These are phyloP conservation scores for Russula emetica DNA, from an alignment of 768 basidiomycete species.

Conservation along the genomic window DNA sequence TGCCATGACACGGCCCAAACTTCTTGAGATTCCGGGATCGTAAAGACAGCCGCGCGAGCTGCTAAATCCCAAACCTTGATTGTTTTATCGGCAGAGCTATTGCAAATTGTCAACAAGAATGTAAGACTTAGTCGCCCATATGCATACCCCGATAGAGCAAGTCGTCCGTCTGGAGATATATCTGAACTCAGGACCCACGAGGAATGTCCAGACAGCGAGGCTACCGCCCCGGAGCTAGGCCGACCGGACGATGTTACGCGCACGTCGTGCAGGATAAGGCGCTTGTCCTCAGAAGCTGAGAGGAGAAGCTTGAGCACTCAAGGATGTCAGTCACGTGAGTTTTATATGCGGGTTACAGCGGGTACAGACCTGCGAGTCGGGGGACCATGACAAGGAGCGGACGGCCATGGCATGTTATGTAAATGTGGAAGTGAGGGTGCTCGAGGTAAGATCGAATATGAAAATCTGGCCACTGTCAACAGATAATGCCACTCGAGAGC, in stretches of 20 bases:
- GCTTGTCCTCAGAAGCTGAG: slow-evolving; percentile 90
- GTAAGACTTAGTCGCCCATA: slow-evolving; percentile 3
- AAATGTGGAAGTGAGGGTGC: slow-evolving; percentile 62
- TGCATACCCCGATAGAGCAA: slow-evolving; percentile 75
- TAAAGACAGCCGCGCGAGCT: slow-evolving; percentile 69
- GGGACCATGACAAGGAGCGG: slow-evolving; percentile 83
- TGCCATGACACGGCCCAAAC: slow-evolving; percentile 85
- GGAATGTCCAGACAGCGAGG: slow-evolving; percentile 80
- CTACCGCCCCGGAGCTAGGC: slow-evolving; percentile 70
- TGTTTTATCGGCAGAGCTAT: slow-evolving; percentile 77
- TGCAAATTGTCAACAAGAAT: slow-evolving; percentile 13
- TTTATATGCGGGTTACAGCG: slow-evolving; percentile 30
- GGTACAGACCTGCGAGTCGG: slow-evolving; percentile 67
- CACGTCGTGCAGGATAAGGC: slow-evolving; percentile 86
- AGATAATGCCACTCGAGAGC: slow-evolving; percentile 73
- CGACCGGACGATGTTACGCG: slow-evolving; percentile 58
- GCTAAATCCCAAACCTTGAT: slow-evolving; percentile 86
- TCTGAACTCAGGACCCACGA: slow-evolving; percentile 88
- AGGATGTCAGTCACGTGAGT: neutral
- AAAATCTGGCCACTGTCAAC: slow-evolving; percentile 86
- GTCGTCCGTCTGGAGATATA: slow-evolving; percentile 74
- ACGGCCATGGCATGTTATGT: slow-evolving; percentile 89
- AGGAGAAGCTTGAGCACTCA: slow-evolving; percentile 57
- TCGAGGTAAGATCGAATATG: slow-evolving; percentile 75
- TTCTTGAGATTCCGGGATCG: slow-evolving; percentile 71